phyloP scores from a whole-genome alignment of 2,329 filamentous ascomycete genomes.

The Lojkania enalia region DNA sequence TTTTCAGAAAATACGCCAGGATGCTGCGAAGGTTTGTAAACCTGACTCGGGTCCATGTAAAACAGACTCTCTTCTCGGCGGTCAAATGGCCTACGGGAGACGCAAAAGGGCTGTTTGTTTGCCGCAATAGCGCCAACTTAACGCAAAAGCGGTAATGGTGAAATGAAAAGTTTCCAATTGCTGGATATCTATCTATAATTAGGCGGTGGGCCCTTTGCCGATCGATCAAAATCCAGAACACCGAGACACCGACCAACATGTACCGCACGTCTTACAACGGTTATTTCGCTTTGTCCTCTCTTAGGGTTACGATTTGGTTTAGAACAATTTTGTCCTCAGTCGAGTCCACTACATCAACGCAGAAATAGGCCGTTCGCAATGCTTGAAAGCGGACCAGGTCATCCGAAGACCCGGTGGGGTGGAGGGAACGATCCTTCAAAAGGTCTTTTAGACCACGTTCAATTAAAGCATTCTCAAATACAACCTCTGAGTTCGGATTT shows the following conservation, averaged over 20 bases:
- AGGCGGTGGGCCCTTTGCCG: no score
- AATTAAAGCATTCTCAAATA: conserved; percentile 77
- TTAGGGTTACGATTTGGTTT: conserved; percentile 89
- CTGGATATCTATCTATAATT: no score
- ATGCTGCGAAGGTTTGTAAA: no score
- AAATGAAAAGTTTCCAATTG: no score
- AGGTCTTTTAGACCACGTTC: conserved; percentile 85
- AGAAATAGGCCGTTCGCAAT: conserved; percentile 85
- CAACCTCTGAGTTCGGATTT: conserved; percentile 78
- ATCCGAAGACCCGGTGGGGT: conserved; percentile 40
- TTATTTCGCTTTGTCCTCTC: conserved; percentile 65
- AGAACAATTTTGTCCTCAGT: conserved; percentile 73
- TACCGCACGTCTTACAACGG: neutral
- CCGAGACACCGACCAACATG: neutral
- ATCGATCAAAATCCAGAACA: neutral
- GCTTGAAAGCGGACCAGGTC: conserved; percentile 82
- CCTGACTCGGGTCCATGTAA: no score
- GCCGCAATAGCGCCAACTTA: no score
- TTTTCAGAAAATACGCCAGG: no score
- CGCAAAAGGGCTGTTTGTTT: no score
- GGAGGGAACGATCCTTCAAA: conserved; percentile 57
- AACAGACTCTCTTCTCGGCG: no score
- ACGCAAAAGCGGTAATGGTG: no score
- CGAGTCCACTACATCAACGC: conserved; percentile 71
- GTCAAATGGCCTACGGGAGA: no score